Conservation (phyloP, 1,284 basidiomycete species). For the Coniophora puteana region DNA sequence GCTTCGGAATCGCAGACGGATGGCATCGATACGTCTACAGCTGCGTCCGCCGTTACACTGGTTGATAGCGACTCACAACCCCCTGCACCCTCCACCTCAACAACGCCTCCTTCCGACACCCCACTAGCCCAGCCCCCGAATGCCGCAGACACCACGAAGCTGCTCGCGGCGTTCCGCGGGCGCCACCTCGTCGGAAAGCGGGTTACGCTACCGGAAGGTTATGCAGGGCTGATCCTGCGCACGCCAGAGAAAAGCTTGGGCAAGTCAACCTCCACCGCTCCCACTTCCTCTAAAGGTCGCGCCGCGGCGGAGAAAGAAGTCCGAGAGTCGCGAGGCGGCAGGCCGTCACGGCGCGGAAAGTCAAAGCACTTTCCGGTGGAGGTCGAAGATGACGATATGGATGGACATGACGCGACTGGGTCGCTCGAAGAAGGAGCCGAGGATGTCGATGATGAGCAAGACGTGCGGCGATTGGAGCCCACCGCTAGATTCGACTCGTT, state of each 20-base stretch:
- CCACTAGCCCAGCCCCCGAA: neutral
- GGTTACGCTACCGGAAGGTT: slow-evolving; percentile 61
- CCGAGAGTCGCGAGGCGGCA: slow-evolving; percentile 6
- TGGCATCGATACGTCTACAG: neutral
- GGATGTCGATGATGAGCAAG: slow-evolving; percentile 16
- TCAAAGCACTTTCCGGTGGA: slow-evolving; percentile 7
- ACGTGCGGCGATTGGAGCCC: slow-evolving; percentile 38
- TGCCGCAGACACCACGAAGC: slow-evolving; percentile 29
- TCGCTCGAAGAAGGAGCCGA: slow-evolving; percentile 24
- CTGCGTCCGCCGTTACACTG: neutral
- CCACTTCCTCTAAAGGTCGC: slow-evolving; percentile 1
- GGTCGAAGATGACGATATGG: slow-evolving; percentile 13
- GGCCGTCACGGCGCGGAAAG: slow-evolving; percentile 3
- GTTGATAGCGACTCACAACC: neutral
- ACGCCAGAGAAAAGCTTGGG: slow-evolving; percentile 20
- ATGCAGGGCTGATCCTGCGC: slow-evolving; percentile 58
- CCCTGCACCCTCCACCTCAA: slow-evolving; percentile 1
- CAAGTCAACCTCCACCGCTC: no score
- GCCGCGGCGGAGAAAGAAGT: slow-evolving; percentile 11
- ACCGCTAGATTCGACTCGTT: slow-evolving; percentile 56
- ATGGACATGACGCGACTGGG: slow-evolving; percentile 14
- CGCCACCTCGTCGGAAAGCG: slow-evolving; percentile 63
- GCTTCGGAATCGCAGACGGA: slow-evolving; percentile 6
- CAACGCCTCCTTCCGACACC: slow-evolving; percentile 11
- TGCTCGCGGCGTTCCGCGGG: slow-evolving; percentile 68